phyloP scores from a whole-genome alignment of 1,284 basidiomycete genomes.

The Coniferiporia weirii region DNA sequence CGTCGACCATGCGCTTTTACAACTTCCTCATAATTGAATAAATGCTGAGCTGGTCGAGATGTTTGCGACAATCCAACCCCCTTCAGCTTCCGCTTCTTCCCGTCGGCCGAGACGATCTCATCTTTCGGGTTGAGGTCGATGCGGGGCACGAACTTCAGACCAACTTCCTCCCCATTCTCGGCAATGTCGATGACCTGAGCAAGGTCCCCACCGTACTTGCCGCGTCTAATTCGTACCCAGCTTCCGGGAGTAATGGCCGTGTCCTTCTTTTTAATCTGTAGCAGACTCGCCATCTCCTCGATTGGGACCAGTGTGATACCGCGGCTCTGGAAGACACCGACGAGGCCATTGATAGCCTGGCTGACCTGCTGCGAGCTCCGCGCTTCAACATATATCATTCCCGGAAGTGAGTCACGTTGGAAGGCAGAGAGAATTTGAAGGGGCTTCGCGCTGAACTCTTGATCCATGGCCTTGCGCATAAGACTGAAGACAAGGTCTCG shows the following conservation, averaged over 20 bases:
- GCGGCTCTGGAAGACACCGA: conserved; percentile 84
- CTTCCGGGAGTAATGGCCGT: conserved; percentile 80
- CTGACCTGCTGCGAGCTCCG: conserved; percentile 83
- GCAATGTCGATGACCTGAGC: conserved; percentile 93
- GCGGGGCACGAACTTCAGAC: conserved; percentile 91
- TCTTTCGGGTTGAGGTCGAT: conserved; percentile 94
- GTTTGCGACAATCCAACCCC: conserved; percentile 35
- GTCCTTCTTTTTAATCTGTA: conserved; percentile 95
- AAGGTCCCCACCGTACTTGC: conserved; percentile 92
- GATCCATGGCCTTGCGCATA: conserved; percentile 85
- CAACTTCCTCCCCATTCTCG: conserved; percentile 92
- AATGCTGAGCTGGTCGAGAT: conserved; percentile 84
- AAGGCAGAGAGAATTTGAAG: conserved; percentile 90
- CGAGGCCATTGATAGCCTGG: conserved; percentile 83
- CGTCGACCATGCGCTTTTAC: conserved; percentile 81
- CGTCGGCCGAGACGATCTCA: conserved; percentile 53
- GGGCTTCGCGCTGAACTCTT: conserved; percentile 71
- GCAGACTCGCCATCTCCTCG: conserved; percentile 95
- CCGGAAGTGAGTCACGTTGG: conserved; percentile 91
- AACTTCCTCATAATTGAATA: conserved; percentile 95
- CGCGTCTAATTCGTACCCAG: conserved; percentile 94
- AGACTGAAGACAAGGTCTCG: conserved; percentile 91
- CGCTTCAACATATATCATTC: conserved; percentile 96
- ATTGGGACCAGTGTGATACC: conserved; percentile 89
- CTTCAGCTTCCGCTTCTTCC: conserved; percentile 69